These are phyloP conservation scores for Suillus ampliporus DNA, from an alignment of 768 basidiomycete species.

Conservation along the genomic window DNA sequence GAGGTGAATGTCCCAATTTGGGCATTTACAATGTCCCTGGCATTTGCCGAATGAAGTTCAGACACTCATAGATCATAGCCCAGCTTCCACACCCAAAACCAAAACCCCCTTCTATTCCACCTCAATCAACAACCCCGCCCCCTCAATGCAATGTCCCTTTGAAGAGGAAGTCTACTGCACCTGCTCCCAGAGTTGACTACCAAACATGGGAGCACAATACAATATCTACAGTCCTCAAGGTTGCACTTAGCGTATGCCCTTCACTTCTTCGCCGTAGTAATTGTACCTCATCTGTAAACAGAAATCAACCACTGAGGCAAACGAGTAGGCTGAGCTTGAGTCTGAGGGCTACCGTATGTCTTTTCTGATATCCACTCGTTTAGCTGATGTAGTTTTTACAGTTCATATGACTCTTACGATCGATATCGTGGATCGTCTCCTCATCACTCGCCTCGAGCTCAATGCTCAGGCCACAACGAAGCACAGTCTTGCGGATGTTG, in stretches of 20 bases:
- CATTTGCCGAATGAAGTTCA: too few relatives aligned
- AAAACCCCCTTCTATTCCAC: conserved; percentile 23
- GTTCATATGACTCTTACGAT: conserved; percentile 51
- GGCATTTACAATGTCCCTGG: too few relatives aligned
- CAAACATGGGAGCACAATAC: conserved; percentile 76
- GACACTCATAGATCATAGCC: too few relatives aligned
- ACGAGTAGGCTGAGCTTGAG: conserved; percentile 66
- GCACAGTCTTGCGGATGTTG: conserved; percentile 72
- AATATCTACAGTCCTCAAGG: conserved; percentile 70
- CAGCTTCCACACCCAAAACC: conserved; percentile 45
- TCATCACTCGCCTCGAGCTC: conserved; percentile 86
- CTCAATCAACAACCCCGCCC: conserved; percentile 37
- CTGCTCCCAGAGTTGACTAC: conserved; percentile 54
- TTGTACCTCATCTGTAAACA: conserved; percentile 31
- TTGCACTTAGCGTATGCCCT: conserved; percentile 75
- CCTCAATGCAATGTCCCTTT: conserved; percentile 41
- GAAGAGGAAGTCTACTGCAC: conserved; percentile 54
- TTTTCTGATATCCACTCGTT: neutral
- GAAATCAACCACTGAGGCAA: conserved; percentile 64
- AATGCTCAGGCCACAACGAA: conserved; percentile 75
- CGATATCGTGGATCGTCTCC: conserved; percentile 74
- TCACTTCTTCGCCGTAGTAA: conserved; percentile 1
- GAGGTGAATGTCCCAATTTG: too few relatives aligned
- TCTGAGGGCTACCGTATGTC: conserved; percentile 57
- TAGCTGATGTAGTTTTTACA: conserved; percentile 17